A percentile compares a stretch with the other conserved stretches of the same genome.
These are phyloP conservation scores for Helminthosporium solani DNA, from an alignment of 2,329 filamentous ascomycete species.

Conservation along the genomic window DNA sequence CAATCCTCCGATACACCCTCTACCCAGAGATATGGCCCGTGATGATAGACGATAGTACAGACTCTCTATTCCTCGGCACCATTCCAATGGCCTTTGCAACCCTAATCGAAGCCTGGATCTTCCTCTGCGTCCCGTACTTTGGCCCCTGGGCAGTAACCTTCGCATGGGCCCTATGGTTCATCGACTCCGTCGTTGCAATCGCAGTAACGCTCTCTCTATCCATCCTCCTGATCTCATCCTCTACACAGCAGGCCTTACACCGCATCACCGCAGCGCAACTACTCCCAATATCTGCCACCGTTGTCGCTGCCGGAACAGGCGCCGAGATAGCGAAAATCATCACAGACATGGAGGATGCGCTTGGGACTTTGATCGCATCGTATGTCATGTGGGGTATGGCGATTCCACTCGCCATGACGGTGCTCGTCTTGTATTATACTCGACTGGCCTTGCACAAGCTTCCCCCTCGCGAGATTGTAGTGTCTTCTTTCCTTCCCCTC, in stretches of 20 bases:
- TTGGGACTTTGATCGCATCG: constrained; percentile 63
- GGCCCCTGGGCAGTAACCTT: constrained; percentile 54
- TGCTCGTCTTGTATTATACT: constrained; percentile 69
- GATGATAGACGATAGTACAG: constrained; percentile 66
- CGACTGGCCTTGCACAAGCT: constrained; percentile 66
- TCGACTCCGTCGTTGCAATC: constrained; percentile 49
- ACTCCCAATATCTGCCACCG: constrained; percentile 65
- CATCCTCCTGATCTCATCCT: constrained; percentile 56
- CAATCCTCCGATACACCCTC: constrained; percentile 60
- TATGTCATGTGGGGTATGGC: constrained; percentile 71
- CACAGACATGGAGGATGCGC: constrained; percentile 54
- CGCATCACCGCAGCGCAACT: constrained; percentile 65
- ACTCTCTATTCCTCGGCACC: constrained; percentile 67
- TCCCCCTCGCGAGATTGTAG: constrained; percentile 66
- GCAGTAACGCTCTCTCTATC: constrained; percentile 49
- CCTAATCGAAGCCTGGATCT: constrained; percentile 65
- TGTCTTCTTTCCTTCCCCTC: constrained; percentile 66
- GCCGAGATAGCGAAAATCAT: constrained; percentile 64
- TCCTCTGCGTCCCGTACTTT: constrained; percentile 62
- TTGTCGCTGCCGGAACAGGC: constrained; percentile 66
- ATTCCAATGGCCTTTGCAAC: constrained; percentile 70
- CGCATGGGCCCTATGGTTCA: constrained; percentile 54
- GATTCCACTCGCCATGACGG: constrained; percentile 59
- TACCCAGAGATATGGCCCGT: constrained; percentile 66
- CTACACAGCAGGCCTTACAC: constrained; percentile 31